phyloP scores from a whole-genome alignment of 2,329 filamentous ascomycete genomes.

The Fusarium lyarnte region DNA sequence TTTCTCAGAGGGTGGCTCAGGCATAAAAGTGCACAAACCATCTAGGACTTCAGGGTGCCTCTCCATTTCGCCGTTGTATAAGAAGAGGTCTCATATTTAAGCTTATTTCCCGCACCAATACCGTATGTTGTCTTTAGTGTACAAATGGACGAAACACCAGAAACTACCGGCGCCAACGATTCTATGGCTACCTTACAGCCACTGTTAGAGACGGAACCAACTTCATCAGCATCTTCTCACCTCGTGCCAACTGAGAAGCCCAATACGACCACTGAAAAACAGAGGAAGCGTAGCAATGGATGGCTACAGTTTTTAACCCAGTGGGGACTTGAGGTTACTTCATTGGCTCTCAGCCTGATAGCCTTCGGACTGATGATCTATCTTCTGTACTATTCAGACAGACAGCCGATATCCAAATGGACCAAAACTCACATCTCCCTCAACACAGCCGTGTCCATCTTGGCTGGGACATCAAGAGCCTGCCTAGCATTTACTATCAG shows the following conservation, averaged over 20 bases:
- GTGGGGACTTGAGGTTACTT: background rate
- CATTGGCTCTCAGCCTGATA: background rate
- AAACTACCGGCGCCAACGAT: background rate
- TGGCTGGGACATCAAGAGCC: slow-evolving; percentile 3
- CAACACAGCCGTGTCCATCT: slow-evolving; percentile 23
- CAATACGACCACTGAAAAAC: background rate
- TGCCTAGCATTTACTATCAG: slow-evolving; percentile 1
- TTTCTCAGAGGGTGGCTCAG: background rate
- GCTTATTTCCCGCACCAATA: too few relatives aligned
- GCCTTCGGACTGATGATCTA: background rate
- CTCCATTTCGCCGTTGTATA: rapidly evolving
- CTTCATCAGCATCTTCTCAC: background rate
- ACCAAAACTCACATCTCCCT: background rate
- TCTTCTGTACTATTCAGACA: background rate
- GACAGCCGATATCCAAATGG: slow-evolving; percentile 16
- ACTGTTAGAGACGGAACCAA: background rate
- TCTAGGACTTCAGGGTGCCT: rapidly evolving
- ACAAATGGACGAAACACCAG: rapidly evolving
- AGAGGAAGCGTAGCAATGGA: background rate
- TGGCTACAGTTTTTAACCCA: background rate
- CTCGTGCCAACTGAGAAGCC: background rate
- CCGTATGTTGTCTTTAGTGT: rapidly evolving
- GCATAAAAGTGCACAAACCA: background rate
- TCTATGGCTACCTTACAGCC: background rate
- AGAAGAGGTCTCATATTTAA: too few relatives aligned